These are phyloP conservation scores for Trametes maxima DNA, from an alignment of 768 basidiomycete genomes.

Conservation along the genomic window DNA sequence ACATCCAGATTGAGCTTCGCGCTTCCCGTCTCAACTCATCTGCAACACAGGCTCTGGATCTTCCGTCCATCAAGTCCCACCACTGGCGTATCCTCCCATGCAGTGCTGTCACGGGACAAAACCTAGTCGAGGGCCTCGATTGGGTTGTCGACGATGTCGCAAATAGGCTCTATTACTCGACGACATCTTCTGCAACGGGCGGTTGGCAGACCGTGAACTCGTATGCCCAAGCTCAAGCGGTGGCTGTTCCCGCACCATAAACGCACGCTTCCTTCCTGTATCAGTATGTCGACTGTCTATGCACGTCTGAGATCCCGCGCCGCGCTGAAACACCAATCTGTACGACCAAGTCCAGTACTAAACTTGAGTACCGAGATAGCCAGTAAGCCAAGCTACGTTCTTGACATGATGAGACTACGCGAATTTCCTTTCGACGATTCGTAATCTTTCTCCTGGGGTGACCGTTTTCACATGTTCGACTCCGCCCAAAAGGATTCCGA, in stretches of 20 bases:
- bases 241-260: neutral
- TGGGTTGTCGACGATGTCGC: constrained; percentile 94
- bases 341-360: no score
- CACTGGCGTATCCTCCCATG: constrained; percentile 90
- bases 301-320: neutral
- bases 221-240: neutral
- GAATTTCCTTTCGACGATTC: constrained; percentile 16
- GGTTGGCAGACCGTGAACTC: constrained; percentile 1
- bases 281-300: neutral
- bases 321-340: no score
- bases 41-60: constrained; percentile 67
- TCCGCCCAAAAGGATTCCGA: constrained; percentile 66
- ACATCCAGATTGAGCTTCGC: neutral
- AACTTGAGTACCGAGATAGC: no score
- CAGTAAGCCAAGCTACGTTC: no score
- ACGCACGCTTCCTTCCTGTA: neutral
- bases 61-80: constrained; percentile 82
- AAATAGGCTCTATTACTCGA: constrained; percentile 74
- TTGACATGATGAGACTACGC: neutral
- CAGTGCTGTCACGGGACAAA: constrained; percentile 88
- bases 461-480: constrained; percentile 54
- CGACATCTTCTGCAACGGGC: constrained; percentile 11
- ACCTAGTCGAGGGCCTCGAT: constrained; percentile 82
- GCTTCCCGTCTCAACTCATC: neutral
- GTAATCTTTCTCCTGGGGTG: constrained; percentile 48